A percentile compares a stretch with the other conserved stretches of the same genome.
Conservation (phyloP, 306 rosid species). For the Cajanus cajan region DNA sequence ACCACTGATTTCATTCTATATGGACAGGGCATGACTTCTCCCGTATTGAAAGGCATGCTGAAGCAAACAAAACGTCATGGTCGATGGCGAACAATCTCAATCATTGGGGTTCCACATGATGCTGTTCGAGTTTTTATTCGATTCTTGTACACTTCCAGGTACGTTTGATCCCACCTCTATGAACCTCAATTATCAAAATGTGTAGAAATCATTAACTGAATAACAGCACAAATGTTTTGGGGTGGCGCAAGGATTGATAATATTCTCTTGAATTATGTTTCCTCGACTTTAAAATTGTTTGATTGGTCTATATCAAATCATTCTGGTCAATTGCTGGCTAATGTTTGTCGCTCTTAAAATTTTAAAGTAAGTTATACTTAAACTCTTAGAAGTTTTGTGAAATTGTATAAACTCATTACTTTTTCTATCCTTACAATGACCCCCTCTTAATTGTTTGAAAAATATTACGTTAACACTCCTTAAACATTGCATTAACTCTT, state of each 20-base stretch:
- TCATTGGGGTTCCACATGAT: slow-evolving; percentile 67
- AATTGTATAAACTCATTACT: no score
- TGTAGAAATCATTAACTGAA: neutral
- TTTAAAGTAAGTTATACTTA: no score
- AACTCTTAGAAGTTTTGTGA: no score
- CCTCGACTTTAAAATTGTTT: no score
- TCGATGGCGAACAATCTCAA: slow-evolving; percentile 47
- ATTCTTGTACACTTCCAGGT: slow-evolving; percentile 74
- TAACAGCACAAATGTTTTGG: neutral
- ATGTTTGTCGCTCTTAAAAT: neutral
- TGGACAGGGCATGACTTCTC: slow-evolving; percentile 72
- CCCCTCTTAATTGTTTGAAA: no score
- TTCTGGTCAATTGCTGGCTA: neutral
- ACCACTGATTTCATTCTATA: slow-evolving; percentile 21
- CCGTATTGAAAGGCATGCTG: slow-evolving; percentile 64
- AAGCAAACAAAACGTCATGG: slow-evolving; percentile 39
- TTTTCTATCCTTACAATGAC: no score
- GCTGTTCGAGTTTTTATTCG: slow-evolving; percentile 82
- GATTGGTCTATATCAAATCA: neutral
- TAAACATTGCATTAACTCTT: no score
- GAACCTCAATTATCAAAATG: neutral
- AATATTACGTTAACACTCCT: no score
- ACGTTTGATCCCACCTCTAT: slow-evolving; percentile 25
- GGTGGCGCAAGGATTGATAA: neutral
- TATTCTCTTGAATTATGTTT: neutral